Base-by-base conservation (phyloP, 805 yeast species). In the Ogataea pilisensis region DNA sequence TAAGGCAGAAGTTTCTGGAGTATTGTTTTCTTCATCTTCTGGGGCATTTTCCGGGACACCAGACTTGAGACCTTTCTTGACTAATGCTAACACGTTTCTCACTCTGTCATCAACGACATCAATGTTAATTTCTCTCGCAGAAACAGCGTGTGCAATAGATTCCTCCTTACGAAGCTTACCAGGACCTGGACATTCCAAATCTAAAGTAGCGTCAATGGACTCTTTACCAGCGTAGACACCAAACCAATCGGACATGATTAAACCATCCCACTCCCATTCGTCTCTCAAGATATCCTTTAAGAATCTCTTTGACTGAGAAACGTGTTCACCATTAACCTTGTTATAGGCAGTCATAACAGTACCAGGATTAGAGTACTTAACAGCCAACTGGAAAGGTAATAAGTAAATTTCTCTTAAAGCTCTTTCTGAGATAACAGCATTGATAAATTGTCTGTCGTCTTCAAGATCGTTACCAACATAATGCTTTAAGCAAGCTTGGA, bases 121-220 rank as follows among this genome's bases (percentile, higher is more conserved):
- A 5, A 41, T 41, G 43, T 60, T 68, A 31, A 76, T 55, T 46
- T 72, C 75, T 44, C 65, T 66, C 38, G 65, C 55, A 40, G 45
- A 49, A 17, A 76, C 62, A 35, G 70, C 66, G 49, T 70, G 76
- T 5, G 61, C 44, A 18, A 75, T 58, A 16, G 65, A 59, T 17
- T 56, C 55, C 0, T 60, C 60, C 44, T 70, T 58, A 63, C 80
- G 63, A 46, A 62, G 69, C 17, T 5, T 16, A 34, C 70, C 58
- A 3, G 78, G 62, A 14, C 85, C 86, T 1, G 86, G 86, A 82
- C 78, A 77, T 57, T 80, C 86, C 50, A 80, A 62, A 53, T 78
- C 81, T 41, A 80, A 61, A 7, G 85, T 85, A 27, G 76, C 75
- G 31, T 70, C 66, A 35, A 79, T 55, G 12, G 80, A 51, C 32